Conservation (phyloP, 768 basidiomycete species). For the Lanmaoa pseudosensibilis region DNA sequence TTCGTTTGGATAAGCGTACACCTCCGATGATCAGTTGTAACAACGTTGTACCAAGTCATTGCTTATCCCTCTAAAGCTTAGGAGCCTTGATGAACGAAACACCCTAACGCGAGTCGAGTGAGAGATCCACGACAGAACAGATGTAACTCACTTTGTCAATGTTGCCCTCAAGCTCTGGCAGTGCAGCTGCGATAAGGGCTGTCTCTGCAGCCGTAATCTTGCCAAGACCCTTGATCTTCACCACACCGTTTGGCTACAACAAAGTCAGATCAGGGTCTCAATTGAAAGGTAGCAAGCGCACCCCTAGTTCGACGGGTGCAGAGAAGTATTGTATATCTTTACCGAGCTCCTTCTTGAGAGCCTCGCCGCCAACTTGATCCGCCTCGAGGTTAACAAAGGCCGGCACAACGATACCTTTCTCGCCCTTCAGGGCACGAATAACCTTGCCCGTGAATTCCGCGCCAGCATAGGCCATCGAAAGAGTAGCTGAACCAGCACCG, state of each 20-base stretch:
- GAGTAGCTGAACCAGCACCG: conserved; percentile 87
- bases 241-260: conserved; percentile 72
- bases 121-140: neutral
- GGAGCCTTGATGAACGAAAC: conserved; percentile 26
- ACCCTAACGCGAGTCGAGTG: conserved; percentile 18
- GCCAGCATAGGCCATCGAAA: conserved; percentile 95
- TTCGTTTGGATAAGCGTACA: conserved; percentile 13
- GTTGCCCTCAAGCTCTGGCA: conserved; percentile 75
- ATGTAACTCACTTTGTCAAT: conserved; percentile 60
- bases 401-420: conserved; percentile 82
- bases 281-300: conserved; percentile 33
- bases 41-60: neutral
- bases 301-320: conserved; percentile 84
- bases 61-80: conserved; percentile 26
- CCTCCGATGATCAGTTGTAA: neutral
- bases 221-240: conserved; percentile 81
- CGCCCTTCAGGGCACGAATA: conserved; percentile 81
- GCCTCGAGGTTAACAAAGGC: conserved; percentile 80
- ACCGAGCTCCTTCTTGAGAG: conserved; percentile 77
- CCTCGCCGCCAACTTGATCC: conserved; percentile 68
- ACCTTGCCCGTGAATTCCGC: conserved; percentile 85
- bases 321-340: conserved; percentile 85
- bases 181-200: conserved; percentile 71
- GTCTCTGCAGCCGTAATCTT: conserved; percentile 70
- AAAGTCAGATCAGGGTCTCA: conserved; percentile 4